These are phyloP conservation scores for Cystoderma amianthinum DNA, from an alignment of 768 basidiomycete genomes.

Conservation along the genomic window DNA sequence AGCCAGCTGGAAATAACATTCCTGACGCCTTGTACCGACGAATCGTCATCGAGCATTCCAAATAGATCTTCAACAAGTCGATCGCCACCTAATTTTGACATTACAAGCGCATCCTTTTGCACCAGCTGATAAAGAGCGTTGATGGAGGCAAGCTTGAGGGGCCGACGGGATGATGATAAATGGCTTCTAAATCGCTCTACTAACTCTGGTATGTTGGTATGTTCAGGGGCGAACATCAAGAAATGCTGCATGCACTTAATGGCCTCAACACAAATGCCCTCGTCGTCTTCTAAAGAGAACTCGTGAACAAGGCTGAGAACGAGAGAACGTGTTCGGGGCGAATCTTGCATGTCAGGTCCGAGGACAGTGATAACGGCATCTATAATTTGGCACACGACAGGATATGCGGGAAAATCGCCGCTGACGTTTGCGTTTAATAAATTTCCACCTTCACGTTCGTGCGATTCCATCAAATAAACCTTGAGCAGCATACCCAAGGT, in stretches of 20 bases:
- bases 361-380: slow-evolving; percentile 91
- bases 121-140: slow-evolving; percentile 96
- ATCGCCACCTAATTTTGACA: slow-evolving; percentile 93
- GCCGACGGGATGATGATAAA: slow-evolving; percentile 73
- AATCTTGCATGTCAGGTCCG: slow-evolving; percentile 94
- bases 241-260: slow-evolving; percentile 96
- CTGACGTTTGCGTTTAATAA: slow-evolving; percentile 77
- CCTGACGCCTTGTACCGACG: slow-evolving; percentile 87
- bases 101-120: slow-evolving; percentile 85
- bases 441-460: slow-evolving; percentile 90
- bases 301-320: slow-evolving; percentile 82
- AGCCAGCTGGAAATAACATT: slow-evolving; percentile 94
- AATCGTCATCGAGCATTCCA: slow-evolving; percentile 91
- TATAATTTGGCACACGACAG: slow-evolving; percentile 85
- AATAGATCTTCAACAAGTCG: slow-evolving; percentile 91
- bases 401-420: slow-evolving; percentile 89
- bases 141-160: slow-evolving; percentile 90
- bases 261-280: slow-evolving; percentile 85
- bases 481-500: slow-evolving; percentile 90
- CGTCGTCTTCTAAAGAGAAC: slow-evolving; percentile 80
- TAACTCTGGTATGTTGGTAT: slow-evolving; percentile 75
- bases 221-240: slow-evolving; percentile 89
- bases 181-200: slow-evolving; percentile 74
- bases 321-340: slow-evolving; percentile 67
- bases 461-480: slow-evolving; percentile 82